Evolutionary conservation across 495 filamentous ascomycete genomes (phyloP).

Genomic region (Aspergillus asperescens): DNA sequence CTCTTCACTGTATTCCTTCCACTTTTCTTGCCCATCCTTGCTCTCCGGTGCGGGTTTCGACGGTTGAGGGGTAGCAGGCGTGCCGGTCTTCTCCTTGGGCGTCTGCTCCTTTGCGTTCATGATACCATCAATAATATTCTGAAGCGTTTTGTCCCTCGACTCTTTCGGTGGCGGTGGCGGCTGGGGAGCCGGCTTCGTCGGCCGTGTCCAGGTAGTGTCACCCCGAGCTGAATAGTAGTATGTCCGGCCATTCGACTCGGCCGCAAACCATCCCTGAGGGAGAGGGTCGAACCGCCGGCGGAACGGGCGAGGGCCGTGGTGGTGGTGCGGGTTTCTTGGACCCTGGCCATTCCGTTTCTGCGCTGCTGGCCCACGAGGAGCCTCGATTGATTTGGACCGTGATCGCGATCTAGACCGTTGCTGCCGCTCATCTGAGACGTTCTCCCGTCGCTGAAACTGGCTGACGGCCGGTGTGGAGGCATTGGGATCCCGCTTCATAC

Average conservation of each 20-base stretch:
- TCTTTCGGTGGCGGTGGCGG: conserved; percentile 59
- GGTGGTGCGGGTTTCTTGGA: conserved; percentile 51
- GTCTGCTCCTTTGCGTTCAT: conserved; percentile 64
- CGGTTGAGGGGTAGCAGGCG: conserved; percentile 46
- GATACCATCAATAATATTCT: conserved; percentile 82
- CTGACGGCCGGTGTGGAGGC: conserved; percentile 44
- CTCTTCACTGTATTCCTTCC: conserved; percentile 70
- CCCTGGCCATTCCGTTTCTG: conserved; percentile 56
- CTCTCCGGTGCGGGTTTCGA: conserved; percentile 53
- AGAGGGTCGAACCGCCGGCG: conserved; percentile 55
- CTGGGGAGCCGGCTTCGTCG: conserved; percentile 60
- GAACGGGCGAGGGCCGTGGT: conserved; percentile 52
- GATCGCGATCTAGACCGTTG: conserved; percentile 50
- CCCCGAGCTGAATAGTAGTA: conserved; percentile 80
- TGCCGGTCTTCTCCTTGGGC: conserved; percentile 54
- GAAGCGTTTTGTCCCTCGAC: conserved; percentile 61
- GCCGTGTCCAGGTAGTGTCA: conserved; percentile 71
- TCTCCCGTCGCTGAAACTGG: conserved; percentile 64
- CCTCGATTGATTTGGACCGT: conserved; percentile 48
- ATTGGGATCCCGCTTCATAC: conserved; percentile 63
- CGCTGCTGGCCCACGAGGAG: conserved; percentile 47
- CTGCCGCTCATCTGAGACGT: conserved; percentile 55
- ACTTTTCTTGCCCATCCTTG: conserved; percentile 66
- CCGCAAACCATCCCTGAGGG: conserved; percentile 75
- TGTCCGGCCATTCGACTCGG: conserved; percentile 59